Evolutionary conservation across 78 protist genomes (phyloP).

Genomic region (Emiliania huxleyi): DNA sequence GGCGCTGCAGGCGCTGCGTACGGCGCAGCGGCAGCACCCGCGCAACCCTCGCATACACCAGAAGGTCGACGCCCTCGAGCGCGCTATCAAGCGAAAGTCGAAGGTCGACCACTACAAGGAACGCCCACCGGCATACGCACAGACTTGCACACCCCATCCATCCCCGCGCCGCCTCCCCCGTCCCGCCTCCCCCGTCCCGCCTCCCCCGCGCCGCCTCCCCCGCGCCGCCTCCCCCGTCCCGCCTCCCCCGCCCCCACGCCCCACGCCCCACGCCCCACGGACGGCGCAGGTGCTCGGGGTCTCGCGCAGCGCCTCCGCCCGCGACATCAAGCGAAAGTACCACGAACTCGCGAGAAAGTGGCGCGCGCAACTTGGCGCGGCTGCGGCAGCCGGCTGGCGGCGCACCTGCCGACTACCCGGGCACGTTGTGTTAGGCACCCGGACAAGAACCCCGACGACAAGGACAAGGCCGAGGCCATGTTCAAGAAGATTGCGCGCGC

Average conservation of each 20-base stretch:
- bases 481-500: constrained; percentile 8
- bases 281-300: not conserved
- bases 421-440: too few species aligned
- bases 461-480: not conserved
- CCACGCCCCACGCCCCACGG: too few species aligned
- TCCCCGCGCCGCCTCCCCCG: too few species aligned
- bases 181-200: too few species aligned
- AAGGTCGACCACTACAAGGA: constrained; percentile 13
- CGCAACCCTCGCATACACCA: not conserved
- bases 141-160: too few species aligned
- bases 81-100: not conserved
- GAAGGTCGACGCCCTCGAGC: not conserved
- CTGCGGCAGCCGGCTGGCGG: too few species aligned
- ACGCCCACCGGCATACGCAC: too few species aligned
- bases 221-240: too few species aligned
- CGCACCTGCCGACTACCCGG: too few species aligned
- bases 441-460: not conserved
- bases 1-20: not conserved
- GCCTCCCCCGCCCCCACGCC: too few species aligned
- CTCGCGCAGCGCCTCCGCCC: not conserved
- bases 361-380: too few species aligned
- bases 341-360: not conserved
- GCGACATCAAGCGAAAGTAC: not conserved
- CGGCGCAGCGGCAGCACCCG: not conserved
- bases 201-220: too few species aligned